A percentile compares a stretch with the other conserved stretches of the same genome.
Conservation (phyloP, 768 basidiomycete species). For the Gyrodon lividus region DNA sequence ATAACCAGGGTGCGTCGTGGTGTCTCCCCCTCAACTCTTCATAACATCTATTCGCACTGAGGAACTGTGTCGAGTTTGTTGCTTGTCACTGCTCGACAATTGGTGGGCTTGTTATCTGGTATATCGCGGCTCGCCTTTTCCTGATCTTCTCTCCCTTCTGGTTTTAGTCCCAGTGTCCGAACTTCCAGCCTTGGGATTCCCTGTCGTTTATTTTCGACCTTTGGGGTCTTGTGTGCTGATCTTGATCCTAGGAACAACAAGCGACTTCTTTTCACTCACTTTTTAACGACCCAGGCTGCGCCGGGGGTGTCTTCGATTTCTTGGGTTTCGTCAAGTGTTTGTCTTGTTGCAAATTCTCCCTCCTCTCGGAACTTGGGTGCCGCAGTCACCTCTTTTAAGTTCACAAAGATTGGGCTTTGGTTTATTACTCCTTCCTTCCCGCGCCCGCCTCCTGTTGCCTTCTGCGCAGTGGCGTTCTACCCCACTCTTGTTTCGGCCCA, state of each 20-base stretch:
- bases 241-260: constrained; percentile 5
- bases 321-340: constrained; percentile 21
- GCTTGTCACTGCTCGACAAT: not conserved
- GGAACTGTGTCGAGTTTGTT: not conserved
- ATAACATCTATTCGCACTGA: not conserved
- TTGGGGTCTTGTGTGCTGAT: constrained; percentile 9
- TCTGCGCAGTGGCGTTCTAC: not conserved
- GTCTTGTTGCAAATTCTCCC: not conserved
- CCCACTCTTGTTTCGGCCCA: not conserved
- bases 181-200: not conserved
- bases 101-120: not conserved
- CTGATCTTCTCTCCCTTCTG: not conserved
- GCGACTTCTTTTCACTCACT: constrained; percentile 4
- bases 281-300: constrained; percentile 14
- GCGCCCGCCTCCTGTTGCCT: not conserved
- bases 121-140: not conserved
- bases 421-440: not conserved
- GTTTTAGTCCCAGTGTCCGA: not conserved
- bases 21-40: not conserved
- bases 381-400: constrained; percentile 13
- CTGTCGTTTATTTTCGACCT: constrained; percentile 6
- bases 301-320: constrained; percentile 15
- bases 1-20: constrained; percentile 3
- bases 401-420: constrained; percentile 9
- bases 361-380: constrained; percentile 12